Evolutionary conservation across 2,329 filamentous ascomycete species (phyloP).

Genomic region (Botrytis sinoallii): DNA sequence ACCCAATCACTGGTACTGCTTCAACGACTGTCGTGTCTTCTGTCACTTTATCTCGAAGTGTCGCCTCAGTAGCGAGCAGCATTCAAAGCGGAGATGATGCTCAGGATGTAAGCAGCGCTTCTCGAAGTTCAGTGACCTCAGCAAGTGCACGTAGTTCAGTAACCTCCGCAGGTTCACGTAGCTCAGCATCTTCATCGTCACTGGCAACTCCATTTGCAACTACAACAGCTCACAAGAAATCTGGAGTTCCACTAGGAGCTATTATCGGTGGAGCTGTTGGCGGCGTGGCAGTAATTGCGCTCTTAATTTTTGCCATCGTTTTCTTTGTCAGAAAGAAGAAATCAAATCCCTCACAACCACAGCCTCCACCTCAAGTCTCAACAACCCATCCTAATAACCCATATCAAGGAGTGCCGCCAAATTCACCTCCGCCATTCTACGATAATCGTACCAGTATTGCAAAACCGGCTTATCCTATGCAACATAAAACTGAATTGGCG

Average conservation of each 20-base stretch:
- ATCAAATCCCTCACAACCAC: neutral
- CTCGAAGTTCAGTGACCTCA: neutral
- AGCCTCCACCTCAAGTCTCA: neutral
- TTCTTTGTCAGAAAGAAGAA: neutral
- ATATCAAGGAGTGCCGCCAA: neutral
- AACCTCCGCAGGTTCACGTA: neutral
- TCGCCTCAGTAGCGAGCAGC: neutral
- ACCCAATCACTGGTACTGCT: neutral
- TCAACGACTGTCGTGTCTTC: neutral
- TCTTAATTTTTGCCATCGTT: neutral
- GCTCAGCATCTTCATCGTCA: neutral
- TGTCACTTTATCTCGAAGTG: neutral
- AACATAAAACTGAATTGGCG: neutral
- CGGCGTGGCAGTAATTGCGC: neutral
- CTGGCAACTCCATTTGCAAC: neutral
- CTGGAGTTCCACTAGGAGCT: neutral
- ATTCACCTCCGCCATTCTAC: neutral
- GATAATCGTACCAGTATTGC: neutral
- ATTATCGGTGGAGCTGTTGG: slow-evolving; percentile 4
- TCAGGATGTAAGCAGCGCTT: neutral
- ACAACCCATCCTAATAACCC: neutral
- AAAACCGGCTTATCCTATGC: neutral
- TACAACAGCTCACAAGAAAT: neutral
- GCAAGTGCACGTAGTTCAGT: neutral
- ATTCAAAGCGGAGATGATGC: neutral